Evolutionary conservation across 306 rosid genomes (phyloP).

Genomic region (Amphicarpaea edgeworthii): DNA sequence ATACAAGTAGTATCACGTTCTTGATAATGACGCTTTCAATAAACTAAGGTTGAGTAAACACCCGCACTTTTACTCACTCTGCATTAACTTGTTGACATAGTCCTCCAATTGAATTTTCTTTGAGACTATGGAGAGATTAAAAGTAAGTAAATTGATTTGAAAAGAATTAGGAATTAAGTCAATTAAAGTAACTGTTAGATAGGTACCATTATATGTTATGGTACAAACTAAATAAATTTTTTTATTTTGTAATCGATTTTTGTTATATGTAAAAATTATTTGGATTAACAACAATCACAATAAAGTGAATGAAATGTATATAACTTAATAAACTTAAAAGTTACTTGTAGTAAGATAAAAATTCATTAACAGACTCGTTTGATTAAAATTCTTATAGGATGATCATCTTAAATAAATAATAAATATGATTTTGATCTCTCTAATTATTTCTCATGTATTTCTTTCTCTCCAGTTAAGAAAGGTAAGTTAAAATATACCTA

Average conservation of each 20-base stretch:
- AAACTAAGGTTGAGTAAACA: slow-evolving; percentile 26
- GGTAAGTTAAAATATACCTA: neutral
- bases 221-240: no score
- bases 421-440: neutral
- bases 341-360: no score
- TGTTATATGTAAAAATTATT: no score
- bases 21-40: slow-evolving; percentile 30
- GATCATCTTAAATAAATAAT: neutral
- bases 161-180: no score
- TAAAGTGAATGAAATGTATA: no score
- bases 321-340: no score
- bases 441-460: neutral
- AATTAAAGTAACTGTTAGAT: no score
- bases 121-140: neutral
- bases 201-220: no score
- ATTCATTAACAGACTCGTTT: neutral
- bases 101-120: slow-evolving; percentile 24
- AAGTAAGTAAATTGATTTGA: neutral
- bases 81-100: slow-evolving; percentile 9
- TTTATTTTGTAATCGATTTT: no score
- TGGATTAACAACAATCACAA: no score
- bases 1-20: slow-evolving; percentile 5
- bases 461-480: neutral
- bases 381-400: slow-evolving; percentile 5
- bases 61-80: slow-evolving; percentile 4